These are phyloP conservation scores for Xylariaceae sp. DNA, from an alignment of 2,329 filamentous ascomycete genomes.

Conservation along the genomic window DNA sequence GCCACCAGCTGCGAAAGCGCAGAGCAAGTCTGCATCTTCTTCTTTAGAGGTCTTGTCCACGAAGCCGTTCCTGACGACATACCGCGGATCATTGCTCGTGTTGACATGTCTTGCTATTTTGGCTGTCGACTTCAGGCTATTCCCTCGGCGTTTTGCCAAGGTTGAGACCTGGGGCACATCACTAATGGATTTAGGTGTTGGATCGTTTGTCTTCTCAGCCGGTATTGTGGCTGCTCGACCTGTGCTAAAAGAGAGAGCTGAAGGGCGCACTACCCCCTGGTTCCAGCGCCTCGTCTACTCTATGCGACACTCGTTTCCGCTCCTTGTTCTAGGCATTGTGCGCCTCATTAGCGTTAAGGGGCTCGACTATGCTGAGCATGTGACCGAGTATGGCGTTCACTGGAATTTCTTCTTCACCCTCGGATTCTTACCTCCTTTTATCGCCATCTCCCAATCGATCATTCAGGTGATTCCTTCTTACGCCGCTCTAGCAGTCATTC, in stretches of 20 bases:
- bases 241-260: slow-evolving; percentile 63
- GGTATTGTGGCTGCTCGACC: slow-evolving; percentile 85
- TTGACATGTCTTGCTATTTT: slow-evolving; percentile 86
- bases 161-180: slow-evolving; percentile 99
- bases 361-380: slow-evolving; percentile 92
- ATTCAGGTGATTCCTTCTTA: slow-evolving; percentile 70
- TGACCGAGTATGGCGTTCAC: slow-evolving; percentile 95
- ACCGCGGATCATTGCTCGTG: slow-evolving; percentile 86
- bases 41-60: slow-evolving; percentile 57
- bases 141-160: slow-evolving; percentile 92
- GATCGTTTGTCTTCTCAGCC: slow-evolving; percentile 93
- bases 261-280: slow-evolving; percentile 46
- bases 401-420: slow-evolving; percentile 99
- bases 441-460: slow-evolving; percentile 72
- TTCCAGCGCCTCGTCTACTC: slow-evolving; percentile 58
- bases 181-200: slow-evolving; percentile 97
- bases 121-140: slow-evolving; percentile 92
- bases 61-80: slow-evolving; percentile 89
- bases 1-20: slow-evolving; percentile 40
- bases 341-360: slow-evolving; percentile 87
- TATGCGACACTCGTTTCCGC: slow-evolving; percentile 73
- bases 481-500: slow-evolving; percentile 63
- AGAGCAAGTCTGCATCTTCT: slow-evolving; percentile 25
- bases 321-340: slow-evolving; percentile 73
- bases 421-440: slow-evolving; percentile 79